Conservation (phyloP, 805 yeast species). For the Starmerella kuoi region DNA sequence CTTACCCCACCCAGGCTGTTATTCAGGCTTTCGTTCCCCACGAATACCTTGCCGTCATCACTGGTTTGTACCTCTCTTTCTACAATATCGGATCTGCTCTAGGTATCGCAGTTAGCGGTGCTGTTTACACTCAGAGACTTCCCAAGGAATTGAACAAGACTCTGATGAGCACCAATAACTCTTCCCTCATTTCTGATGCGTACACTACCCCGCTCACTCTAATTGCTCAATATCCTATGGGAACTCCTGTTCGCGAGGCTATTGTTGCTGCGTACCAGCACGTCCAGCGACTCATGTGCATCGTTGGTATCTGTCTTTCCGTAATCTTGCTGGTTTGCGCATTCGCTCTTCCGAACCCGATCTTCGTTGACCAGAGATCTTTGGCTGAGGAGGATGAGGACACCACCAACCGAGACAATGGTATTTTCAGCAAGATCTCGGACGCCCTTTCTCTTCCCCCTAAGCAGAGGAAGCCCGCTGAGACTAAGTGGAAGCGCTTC, state of each 20-base stretch:
- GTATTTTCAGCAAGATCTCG: background rate
- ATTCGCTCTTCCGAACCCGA: conserved; percentile 43
- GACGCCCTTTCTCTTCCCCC: conserved; percentile 11
- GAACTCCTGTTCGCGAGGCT: conserved; percentile 46
- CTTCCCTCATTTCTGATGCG: conserved; percentile 35
- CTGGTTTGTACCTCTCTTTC: conserved; percentile 44
- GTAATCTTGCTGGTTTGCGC: conserved; percentile 40
- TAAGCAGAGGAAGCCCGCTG: conserved; percentile 4
- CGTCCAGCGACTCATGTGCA: conserved; percentile 46
- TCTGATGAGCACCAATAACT: conserved; percentile 26
- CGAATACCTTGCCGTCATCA: conserved; percentile 50
- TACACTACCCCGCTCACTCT: conserved; percentile 45
- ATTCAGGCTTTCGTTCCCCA: conserved; percentile 48
- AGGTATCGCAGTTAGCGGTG: conserved; percentile 55
- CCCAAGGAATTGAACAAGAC: conserved; percentile 35
- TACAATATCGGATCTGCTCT: conserved; percentile 54
- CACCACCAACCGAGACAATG: background rate
- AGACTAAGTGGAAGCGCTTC: conserved; percentile 9
- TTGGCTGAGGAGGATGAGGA: conserved; percentile 19
- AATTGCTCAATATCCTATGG: conserved; percentile 43
- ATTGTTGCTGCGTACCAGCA: conserved; percentile 47
- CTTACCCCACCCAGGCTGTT: conserved; percentile 51
- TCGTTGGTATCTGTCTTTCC: conserved; percentile 43
- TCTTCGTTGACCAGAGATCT: conserved; percentile 27
- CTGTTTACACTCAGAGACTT: conserved; percentile 54